A percentile compares a stretch with the other conserved stretches of the same genome.
Evolutionary conservation across 2,329 filamentous ascomycete genomes (phyloP).

Genomic region (Fusarium ramigenum): DNA sequence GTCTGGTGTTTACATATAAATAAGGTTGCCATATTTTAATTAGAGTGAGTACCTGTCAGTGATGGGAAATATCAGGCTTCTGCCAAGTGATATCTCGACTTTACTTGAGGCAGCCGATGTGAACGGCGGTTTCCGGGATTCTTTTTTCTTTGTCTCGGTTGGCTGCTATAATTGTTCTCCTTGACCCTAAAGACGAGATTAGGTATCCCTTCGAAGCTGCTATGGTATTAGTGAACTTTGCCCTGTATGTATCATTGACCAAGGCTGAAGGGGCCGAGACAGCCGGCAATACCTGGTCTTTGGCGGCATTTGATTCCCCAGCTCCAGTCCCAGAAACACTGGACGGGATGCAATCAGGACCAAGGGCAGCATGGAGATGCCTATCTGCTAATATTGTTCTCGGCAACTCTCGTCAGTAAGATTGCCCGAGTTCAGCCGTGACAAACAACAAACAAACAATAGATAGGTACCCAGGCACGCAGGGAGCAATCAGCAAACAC

Average conservation of each 20-base stretch:
- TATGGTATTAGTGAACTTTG: neutral
- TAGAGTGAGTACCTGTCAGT: neutral
- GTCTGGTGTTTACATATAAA: neutral
- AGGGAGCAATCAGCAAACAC: neutral
- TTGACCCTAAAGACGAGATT: neutral
- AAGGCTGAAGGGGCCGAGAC: constrained; percentile 16
- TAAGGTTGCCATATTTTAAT: neutral
- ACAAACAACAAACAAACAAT: neutral
- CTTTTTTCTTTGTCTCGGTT: neutral
- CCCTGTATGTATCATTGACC: constrained; percentile 4
- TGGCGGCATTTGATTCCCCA: constrained; percentile 6
- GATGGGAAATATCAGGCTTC: neutral
- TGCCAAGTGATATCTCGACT: neutral
- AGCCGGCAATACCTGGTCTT: constrained; percentile 16
- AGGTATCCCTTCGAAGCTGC: neutral
- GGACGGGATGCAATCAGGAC: neutral
- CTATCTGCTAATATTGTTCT: neutral
- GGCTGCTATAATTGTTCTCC: neutral
- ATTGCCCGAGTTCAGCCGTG: neutral
- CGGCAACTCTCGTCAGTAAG: neutral
- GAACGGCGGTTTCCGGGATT: neutral
- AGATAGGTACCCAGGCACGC: neutral
- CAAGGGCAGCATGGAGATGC: neutral
- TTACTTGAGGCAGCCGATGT: neutral
- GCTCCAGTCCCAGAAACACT: neutral